Base-by-base conservation (phyloP, 2,329 filamentous ascomycete genomes). In the Colletotrichum liaoningense region DNA sequence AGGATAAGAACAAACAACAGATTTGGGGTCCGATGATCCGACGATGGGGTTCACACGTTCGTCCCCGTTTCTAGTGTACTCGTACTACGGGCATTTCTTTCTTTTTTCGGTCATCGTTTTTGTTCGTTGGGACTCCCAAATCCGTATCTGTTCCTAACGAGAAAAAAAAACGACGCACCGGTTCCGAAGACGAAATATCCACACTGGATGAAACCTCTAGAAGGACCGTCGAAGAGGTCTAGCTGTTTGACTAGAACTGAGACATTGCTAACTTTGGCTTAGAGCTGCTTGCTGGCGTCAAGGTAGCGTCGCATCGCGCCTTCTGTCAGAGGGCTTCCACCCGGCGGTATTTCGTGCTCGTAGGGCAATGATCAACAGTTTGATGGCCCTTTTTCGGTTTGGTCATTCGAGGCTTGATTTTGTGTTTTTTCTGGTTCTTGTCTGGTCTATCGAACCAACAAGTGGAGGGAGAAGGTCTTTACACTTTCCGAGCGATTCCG, bases 271-370 rank as follows among this genome's bases (percentile, higher is more conserved):
- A 22, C 38, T 72, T 63, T 33, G 58, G 54, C 22, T 22, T 58
- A 64, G 66, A 49, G 38, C 42, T 49, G 4, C 38, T 19, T 4
- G 42, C 58, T 22, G 66, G 9, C 60, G 38, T 19, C 67, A 54
- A 54, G 54, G 35, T 19, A 69, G 65, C 65, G 69, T 72, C 59
- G 65, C 54, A 72, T 72, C 59, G 65, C 58, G 49, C 12, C 56
- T 46, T 26, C 59, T 54, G 58, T 58, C 22, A 52, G 26, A 28
- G 38, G 26, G 49, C 5, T 49, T 57, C 60, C 30, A 58, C 22
- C 35, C 14, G 38, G 38, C 52, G 2, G 33, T 30, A 19, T 42
- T 42, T 42, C 22, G 6, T 33, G 22, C 62, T 35, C 70, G 70
- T 24, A 28, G 59, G 63, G 66, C 57, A 69, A 69, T 49, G 70